phyloP scores from a whole-genome alignment of 78 protist genomes.

The Kipferlia bialata region DNA sequence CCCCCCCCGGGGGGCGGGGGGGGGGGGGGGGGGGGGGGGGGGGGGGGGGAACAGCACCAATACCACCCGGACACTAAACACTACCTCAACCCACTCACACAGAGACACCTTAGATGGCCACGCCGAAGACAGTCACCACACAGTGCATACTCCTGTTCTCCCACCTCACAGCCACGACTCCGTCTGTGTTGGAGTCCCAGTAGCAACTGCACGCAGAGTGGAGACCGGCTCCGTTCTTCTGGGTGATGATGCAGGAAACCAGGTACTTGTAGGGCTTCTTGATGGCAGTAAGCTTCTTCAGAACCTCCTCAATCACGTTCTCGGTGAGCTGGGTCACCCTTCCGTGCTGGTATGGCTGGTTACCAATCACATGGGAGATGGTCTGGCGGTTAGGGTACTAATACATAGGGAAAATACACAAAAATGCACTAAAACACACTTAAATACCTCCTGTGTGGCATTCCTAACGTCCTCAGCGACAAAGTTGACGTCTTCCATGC shows the following conservation, averaged over 20 bases:
- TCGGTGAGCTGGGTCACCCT: conserved; percentile 56
- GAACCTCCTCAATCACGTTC: conserved; percentile 41
- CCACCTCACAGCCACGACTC: conserved; percentile 33
- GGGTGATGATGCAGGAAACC: conserved; percentile 51
- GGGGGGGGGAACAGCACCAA: too few relatives aligned
- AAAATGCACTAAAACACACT: background rate
- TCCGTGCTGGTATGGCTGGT: conserved; percentile 12
- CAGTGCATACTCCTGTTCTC: conserved; percentile 54
- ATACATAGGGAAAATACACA: background rate
- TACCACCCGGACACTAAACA: too few relatives aligned
- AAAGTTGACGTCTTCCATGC: conserved; percentile 1
- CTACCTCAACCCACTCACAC: too few relatives aligned
- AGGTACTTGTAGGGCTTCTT: conserved; percentile 60
- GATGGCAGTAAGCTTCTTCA: conserved; percentile 39
- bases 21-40: too few relatives aligned
- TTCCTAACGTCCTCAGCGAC: background rate
- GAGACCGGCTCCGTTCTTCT: conserved; percentile 62
- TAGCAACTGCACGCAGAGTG: conserved; percentile 46
- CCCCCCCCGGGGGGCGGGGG: background rate
- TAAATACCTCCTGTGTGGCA: background rate
- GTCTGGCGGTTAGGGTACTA: background rate
- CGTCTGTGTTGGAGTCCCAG: conserved; percentile 58
- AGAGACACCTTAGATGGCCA: conserved; percentile 22
- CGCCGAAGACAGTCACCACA: conserved; percentile 35
- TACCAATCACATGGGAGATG: conserved; percentile 1